These are phyloP conservation scores for Neurospora sp. DNA, from an alignment of 495 filamentous ascomycete species.

Conservation along the genomic window DNA sequence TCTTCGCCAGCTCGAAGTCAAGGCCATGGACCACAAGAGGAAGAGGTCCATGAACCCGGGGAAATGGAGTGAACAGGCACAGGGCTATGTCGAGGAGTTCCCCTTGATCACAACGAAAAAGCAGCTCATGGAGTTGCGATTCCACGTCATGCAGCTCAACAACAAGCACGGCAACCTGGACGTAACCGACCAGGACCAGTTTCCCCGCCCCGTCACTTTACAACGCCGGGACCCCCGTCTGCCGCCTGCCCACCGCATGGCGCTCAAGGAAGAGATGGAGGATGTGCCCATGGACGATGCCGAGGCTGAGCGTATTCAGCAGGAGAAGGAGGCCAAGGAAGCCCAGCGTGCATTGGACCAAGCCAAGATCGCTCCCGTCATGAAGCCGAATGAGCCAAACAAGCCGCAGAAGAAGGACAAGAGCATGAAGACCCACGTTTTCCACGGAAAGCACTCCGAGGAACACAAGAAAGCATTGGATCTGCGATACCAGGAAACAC, in stretches of 20 bases:
- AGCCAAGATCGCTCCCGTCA: slow-evolving; percentile 74
- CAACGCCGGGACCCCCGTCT: slow-evolving; percentile 84
- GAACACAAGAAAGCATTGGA: slow-evolving; percentile 68
- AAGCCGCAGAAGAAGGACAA: slow-evolving; percentile 58
- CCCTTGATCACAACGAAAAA: slow-evolving; percentile 74
- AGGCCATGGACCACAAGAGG: not conserved
- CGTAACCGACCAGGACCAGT: slow-evolving; percentile 65
- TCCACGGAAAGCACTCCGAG: slow-evolving; percentile 42
- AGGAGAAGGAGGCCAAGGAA: slow-evolving; percentile 63
- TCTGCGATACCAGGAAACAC: slow-evolving; percentile 84
- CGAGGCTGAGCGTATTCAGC: slow-evolving; percentile 54
- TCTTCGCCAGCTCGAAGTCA: not conserved
- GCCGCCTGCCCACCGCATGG: slow-evolving; percentile 43
- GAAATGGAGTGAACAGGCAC: slow-evolving; percentile 50
- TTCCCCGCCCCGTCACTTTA: slow-evolving; percentile 75
- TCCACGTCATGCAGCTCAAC: slow-evolving; percentile 72
- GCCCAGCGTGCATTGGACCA: slow-evolving; percentile 72
- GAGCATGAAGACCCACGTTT: slow-evolving; percentile 65
- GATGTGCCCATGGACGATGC: slow-evolving; percentile 45
- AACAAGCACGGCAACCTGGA: slow-evolving; percentile 42
- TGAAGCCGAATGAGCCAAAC: slow-evolving; percentile 39
- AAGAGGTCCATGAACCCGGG: slow-evolving; percentile 17
- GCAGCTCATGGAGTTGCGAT: slow-evolving; percentile 65
- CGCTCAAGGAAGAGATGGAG: slow-evolving; percentile 46
- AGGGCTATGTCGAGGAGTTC: slow-evolving; percentile 49